Evolutionary conservation across 768 basidiomycete genomes (phyloP), one percentile per base, ranked within the genome.

Genomic region (Postia placenta): DNA sequence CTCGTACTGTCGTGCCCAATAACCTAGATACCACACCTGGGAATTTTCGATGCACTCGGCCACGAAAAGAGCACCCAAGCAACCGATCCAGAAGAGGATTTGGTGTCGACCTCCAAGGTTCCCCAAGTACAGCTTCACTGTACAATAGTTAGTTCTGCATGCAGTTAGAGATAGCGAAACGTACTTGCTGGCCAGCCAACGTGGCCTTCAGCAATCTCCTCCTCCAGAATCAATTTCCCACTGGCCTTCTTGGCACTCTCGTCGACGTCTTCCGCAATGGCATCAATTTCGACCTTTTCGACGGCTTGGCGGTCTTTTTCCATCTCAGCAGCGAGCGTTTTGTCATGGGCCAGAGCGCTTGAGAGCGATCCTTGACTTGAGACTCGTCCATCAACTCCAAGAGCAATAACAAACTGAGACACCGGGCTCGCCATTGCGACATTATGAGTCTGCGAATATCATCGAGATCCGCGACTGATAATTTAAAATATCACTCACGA

Each of bases 171-270:
- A 17, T 4, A 19, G 4, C 4, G n/a, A 28, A 15, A 61, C 69
- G 55, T 49, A 66, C 69, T 56, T 20, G 73, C 67, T 3, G 57
- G 55, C 69, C 76, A 79, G 40, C 76, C 74, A 24, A 85, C 74
- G 50, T 77, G 78, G 0, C 83, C 83, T 45, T 74, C 70, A 11
- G 69, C 74, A 39, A 84, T 71, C 57, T 87, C 85, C 59, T 87
- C 85, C 0, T 74, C 75, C 5, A 81, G 64, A 40, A 85, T 74
- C n/a, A 86, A 69, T 57, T 83, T 82, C 2, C 81, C 81, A 40
- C 72, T 72, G 33, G 58, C 54, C 45, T 61, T 60, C 17, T 40
- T 38, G 5, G 46, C 23, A 2, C 41, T 47, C 1, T 42, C 55
- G 5, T 52, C 54, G 1, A 51, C 56, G 14, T 3, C 12, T 3